phyloP scores from a whole-genome alignment of 1,284 basidiomycete genomes.

The Pseudozyma tsukubaensis region DNA sequence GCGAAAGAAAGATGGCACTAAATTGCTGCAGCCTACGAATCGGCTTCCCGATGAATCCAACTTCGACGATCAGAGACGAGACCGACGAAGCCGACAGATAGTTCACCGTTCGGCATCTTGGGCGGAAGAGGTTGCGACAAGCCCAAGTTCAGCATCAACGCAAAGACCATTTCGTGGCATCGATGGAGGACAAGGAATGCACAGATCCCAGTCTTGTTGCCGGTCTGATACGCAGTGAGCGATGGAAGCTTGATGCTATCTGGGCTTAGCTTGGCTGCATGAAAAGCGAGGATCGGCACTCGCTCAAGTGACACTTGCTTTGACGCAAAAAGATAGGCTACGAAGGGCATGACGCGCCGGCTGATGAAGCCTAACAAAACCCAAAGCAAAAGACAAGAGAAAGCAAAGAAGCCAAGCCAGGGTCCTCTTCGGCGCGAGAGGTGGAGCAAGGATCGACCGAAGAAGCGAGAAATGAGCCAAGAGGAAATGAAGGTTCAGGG shows the following conservation, averaged over 20 bases:
- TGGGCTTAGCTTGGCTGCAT: too few relatives aligned
- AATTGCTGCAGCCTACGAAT: too few relatives aligned
- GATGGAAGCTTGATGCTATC: too few relatives aligned
- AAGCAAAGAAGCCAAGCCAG: not conserved
- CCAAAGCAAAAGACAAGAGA: not conserved
- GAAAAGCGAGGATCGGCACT: not conserved
- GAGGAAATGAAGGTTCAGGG: not conserved
- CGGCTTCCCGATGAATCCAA: too few relatives aligned
- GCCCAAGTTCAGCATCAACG: not conserved
- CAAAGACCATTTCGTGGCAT: not conserved
- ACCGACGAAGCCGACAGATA: not conserved
- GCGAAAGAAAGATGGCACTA: too few relatives aligned
- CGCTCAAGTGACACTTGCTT: not conserved
- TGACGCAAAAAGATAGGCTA: not conserved
- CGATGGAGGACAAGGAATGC: not conserved
- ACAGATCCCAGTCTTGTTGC: constrained; percentile 31
- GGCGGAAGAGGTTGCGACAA: constrained; percentile 1
- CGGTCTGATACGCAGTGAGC: constrained; percentile 38
- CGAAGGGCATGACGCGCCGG: constrained; percentile 11
- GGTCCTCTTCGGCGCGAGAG: not conserved
- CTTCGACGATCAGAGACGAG: not conserved
- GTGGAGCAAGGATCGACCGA: not conserved
- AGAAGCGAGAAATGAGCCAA: not conserved
- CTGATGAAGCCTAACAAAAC: not conserved
- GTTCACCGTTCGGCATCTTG: constrained; percentile 13